Evolutionary conservation across 179 eudicot species (phyloP), one percentile per base, ranked within the genome.

Genomic region (Actinidia chinensis): DNA sequence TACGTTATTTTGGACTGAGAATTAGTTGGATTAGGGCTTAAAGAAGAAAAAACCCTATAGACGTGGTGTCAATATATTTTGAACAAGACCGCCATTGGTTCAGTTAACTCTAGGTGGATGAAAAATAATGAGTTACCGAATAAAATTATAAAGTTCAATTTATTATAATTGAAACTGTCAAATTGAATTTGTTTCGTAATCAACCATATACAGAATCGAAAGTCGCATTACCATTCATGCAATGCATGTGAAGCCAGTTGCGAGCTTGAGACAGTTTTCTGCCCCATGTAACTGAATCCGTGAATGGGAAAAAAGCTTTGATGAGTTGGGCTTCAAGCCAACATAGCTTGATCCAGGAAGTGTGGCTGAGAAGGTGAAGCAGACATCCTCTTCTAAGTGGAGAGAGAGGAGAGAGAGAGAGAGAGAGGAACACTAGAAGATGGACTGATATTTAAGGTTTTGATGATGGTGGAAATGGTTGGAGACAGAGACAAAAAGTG

Each of bases 201-300:
- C 33, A 28, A 28, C 33, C 33, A 0, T 22, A 23, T 50, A 54
- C 75, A 9, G n/a, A 22, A 23, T 20, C 44, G 8, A 6, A 5
- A 42, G 71, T 33, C 33, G 17, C 36, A 51, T 36, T 59, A 85
- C 88, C 86, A n/a, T 85, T 85, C 88, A 85, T 85, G 85, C 88
- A 85, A 50, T 69, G 59, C 20, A 73, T 75, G 73, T 54, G 2
- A 82, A 83, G 15, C 82, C 84, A 66, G 80, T 85, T 7, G 88
- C n/a, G n/a, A n/a, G n/a, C n/a, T n/a, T n/a, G n/a, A 82, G 42
- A 82, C 79, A 33, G 86, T 82, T 78, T 85, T 85, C 80, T 36
- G 73, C 61, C 75, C 88, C 88, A 85, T 0, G 82, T 22, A 42
- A 82, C 68, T 4, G 82, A 74, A 23, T 83, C 83, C 73, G 74